Base-by-base conservation (phyloP, 169 alveolate genomes). In the Plasmodium sp. region DNA sequence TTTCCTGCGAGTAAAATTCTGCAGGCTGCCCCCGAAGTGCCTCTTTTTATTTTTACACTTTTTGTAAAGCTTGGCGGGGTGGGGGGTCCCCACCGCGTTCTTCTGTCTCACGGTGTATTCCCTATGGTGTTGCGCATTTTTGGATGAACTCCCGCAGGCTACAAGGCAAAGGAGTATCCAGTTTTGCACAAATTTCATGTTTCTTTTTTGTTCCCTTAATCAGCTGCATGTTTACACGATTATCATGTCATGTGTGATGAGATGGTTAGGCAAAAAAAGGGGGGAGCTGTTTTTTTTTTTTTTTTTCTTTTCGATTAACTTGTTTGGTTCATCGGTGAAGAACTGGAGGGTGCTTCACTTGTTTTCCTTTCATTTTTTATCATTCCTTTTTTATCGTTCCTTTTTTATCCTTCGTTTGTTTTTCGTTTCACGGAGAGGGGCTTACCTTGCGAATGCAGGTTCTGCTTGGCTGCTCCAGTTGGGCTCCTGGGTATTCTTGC, bases 151-250 rank as follows among this genome's bases (percentile, higher is more conserved):
- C 6, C n/a, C 51, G 88, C 62, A 81, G 22, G 33, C 41, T 67
- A 22, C 45, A 67, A 51, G 39, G 41, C 12, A 83, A 31, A 83
- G 43, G 48, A 83, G 54, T 39, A 36, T 9, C 48, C 71, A 62
- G 45, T n/a, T 83, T n/a, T 22, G 81, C 48, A 83, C 45, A 14
- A 83, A 83, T 27, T 83, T 67, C 92, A 83, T 83, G 22, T 58
- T 83, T 67, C 72, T 41, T 27, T 10, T 79, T 79, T 79, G 45
- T 79, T 41, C 48, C 54, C 54, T 43, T 79, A 33, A 48, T 43
- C 14, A 9, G n/a, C 67, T 34, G 71, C 84, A 18, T 62, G 31
- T 62, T 62, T 62, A 62, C 77, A 62, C 77, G 9, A 22, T 62
- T 62, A 62, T 27, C 77, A 62, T 62, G 31, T 22, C 36, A 62